Base-by-base conservation (phyloP, 2,329 filamentous ascomycete genomes). In the Daldinia sp. region DNA sequence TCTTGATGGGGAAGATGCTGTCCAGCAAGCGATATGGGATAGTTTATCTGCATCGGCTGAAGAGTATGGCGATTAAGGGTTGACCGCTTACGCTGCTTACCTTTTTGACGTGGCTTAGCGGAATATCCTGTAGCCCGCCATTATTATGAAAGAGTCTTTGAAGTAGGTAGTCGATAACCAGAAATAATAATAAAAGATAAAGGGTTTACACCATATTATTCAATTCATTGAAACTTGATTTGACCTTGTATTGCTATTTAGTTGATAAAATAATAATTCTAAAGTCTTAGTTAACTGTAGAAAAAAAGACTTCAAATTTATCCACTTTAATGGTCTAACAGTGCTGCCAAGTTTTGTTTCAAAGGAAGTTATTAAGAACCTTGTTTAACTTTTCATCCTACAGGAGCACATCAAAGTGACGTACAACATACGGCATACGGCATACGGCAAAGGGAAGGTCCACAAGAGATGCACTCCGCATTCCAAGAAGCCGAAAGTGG, bases 401-500 rank as follows among this genome's bases (percentile, higher is more conserved):
- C 3, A 46, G 42, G 10, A 20, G 41, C n/a, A n/a, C 41, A 42
- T 20, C n/a, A n/a, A 6, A 23, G 18, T 48, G 23, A 28, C 23
- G 23, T 50, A 30, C 46, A 23, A 50, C 13, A 30, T 28, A 50
- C 20, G 10, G 42, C 4, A 35, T 35, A 35, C 7, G 33, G 33
- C n/a, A 42, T 20, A 46, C 20, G 12, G 6, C 42, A 46, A 12
- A 46, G 20, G 20, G 20, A 23, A 23, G 20, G 23, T 63, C 60
- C 60, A 60, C 56, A 63, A 13, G 9, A 55, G 50, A 28, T 39
- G 51, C 30, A 69, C 63, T 67, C 60, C 56, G 53, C 63, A 67
- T 39, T 30, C 28, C 53, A 54, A 57, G 56, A 30, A 28, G 42
- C 51, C 57, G 61, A 44, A 37, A 62, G 51, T 58, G 46, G 37